These are phyloP conservation scores for Leccinum griseonigrum DNA, from an alignment of 1,284 basidiomycete species.

Conservation along the genomic window DNA sequence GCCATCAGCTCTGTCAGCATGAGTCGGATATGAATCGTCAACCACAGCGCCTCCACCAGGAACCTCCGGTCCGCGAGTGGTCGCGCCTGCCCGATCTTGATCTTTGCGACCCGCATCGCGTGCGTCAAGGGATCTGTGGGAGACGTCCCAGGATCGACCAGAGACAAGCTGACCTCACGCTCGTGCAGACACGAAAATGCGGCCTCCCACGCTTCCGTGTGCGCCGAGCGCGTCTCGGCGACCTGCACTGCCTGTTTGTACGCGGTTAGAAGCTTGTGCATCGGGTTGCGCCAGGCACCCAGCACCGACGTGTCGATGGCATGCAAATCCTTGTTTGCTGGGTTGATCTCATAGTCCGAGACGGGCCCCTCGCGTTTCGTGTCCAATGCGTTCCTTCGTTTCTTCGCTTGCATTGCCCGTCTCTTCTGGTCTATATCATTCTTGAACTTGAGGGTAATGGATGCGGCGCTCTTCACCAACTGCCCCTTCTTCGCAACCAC, in stretches of 20 bases:
- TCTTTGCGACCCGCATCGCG: constrained; percentile 42
- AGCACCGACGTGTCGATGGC: constrained; percentile 32
- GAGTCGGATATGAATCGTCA: constrained; percentile 44
- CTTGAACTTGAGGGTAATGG: constrained; percentile 22
- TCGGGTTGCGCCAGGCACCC: constrained; percentile 35
- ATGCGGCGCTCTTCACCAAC: constrained; percentile 8
- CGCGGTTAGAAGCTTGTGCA: constrained; percentile 29
- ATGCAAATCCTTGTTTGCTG: constrained; percentile 23
- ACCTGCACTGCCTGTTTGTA: constrained; percentile 37
- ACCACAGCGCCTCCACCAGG: constrained; percentile 45
- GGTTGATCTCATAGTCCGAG: constrained; percentile 19
- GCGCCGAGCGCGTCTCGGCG: constrained; percentile 40
- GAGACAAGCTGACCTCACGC: constrained; percentile 35
- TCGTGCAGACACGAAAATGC: constrained; percentile 43
- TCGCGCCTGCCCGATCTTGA: constrained; percentile 43
- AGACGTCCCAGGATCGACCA: constrained; percentile 21
- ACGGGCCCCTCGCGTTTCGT: constrained; percentile 12
- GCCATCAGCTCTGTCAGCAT: constrained; percentile 35
- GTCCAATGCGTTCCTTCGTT: constrained; percentile 9
- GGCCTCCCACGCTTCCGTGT: constrained; percentile 46
- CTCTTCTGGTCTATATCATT: constrained; percentile 14
- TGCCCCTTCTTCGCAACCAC: constrained; percentile 15
- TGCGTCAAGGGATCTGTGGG: constrained; percentile 36
- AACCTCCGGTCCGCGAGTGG: constrained; percentile 48
- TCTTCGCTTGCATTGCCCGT: constrained; percentile 6